phyloP scores from a whole-genome alignment of 495 filamentous ascomycete genomes.

The Penicillium crystallinum region DNA sequence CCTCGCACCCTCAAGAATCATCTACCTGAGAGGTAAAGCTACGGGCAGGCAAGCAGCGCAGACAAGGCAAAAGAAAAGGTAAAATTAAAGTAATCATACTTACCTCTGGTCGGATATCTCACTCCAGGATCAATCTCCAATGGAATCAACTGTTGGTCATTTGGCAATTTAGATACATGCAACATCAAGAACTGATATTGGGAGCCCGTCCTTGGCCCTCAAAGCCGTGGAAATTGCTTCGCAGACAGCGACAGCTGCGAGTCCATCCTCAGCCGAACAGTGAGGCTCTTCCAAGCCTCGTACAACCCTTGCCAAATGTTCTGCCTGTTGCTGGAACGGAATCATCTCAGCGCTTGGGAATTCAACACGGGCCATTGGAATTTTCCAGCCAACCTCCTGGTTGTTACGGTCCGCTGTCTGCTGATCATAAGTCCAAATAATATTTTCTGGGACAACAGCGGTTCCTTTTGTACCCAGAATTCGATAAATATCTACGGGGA shows the following conservation, averaged over 20 bases:
- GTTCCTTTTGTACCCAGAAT: conserved; percentile 12
- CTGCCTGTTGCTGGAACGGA: conserved; percentile 7
- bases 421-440: conserved; percentile 4
- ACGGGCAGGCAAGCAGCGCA: too few relatives aligned
- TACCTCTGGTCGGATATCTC: too few relatives aligned
- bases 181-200: neutral
- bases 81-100: too few relatives aligned
- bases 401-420: neutral
- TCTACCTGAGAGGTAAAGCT: too few relatives aligned
- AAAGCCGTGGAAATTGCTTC: conserved; percentile 7
- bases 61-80: too few relatives aligned
- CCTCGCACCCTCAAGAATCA: too few relatives aligned
- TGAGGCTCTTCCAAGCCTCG: neutral
- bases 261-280: conserved; percentile 11
- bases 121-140: too few relatives aligned
- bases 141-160: too few relatives aligned
- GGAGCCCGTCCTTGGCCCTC: conserved; percentile 1
- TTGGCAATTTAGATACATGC: neutral
- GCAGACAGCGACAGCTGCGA: conserved; percentile 6
- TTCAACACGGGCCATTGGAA: neutral
- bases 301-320: conserved; percentile 7
- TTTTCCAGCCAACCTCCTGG: conserved; percentile 4
- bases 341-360: neutral
- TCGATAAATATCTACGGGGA: conserved; percentile 5
- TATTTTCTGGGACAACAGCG: conserved; percentile 1